Percentiles rank a stretch among this genome's conserved stretches.
Evolutionary conservation across 257 asterid species (phyloP).

Genomic region (Anisodus tanguticus): DNA sequence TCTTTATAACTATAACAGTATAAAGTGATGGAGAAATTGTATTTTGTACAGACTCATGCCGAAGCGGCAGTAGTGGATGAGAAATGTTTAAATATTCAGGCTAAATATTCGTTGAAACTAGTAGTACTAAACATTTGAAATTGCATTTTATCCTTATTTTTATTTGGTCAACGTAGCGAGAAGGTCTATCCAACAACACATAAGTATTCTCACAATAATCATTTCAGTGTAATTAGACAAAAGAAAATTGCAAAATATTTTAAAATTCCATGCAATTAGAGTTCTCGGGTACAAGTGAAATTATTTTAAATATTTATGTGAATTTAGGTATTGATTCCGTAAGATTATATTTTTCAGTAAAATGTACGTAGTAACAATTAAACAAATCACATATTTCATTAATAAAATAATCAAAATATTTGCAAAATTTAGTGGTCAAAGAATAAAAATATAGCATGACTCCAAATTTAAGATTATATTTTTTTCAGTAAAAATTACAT

Average conservation of each 20-base stretch:
- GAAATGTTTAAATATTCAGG: too few relatives aligned
- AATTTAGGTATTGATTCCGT: neutral
- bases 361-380: neutral
- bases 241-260: neutral
- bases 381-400: too few relatives aligned
- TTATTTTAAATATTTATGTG: neutral
- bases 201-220: neutral
- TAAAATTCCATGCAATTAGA: neutral
- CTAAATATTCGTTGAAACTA: neutral
- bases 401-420: too few relatives aligned
- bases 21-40: too few relatives aligned
- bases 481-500: neutral
- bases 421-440: neutral
- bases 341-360: neutral
- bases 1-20: too few relatives aligned
- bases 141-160: neutral
- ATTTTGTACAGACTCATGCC: too few relatives aligned
- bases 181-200: neutral
- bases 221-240: neutral
- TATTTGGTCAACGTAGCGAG: neutral
- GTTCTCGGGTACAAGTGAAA: neutral
- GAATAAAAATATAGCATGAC: too few relatives aligned
- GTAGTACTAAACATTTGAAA: neutral
- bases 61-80: too few relatives aligned
- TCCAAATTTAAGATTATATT: too few relatives aligned